Evolutionary conservation across 441 rosid genomes (phyloP).

Genomic region (Macaranga tanarius): DNA sequence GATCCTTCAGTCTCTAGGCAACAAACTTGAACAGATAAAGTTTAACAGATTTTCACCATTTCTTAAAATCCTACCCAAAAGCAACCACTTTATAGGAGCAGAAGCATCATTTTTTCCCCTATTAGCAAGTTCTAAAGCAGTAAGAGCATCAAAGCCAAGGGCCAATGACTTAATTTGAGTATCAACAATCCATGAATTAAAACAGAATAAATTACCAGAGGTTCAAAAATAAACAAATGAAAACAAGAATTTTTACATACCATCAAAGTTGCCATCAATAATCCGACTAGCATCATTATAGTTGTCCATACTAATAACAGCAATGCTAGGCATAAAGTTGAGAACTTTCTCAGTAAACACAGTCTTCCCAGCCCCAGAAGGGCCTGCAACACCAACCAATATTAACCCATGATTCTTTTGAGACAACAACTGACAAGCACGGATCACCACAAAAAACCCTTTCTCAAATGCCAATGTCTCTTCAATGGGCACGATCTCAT

Average conservation of each 20-base stretch:
- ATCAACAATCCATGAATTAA: neutral
- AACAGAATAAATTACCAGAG: neutral
- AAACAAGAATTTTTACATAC: conserved; percentile 30
- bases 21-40: no score
- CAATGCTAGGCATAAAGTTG: conserved; percentile 90
- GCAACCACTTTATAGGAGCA: no score
- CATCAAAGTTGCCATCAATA: conserved; percentile 95
- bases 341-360: conserved; percentile 87
- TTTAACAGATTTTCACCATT: no score
- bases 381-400: conserved; percentile 94
- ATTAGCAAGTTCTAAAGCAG: no score
- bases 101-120: no score
- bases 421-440: conserved; percentile 85
- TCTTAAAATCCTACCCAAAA: no score
- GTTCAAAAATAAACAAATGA: neutral
- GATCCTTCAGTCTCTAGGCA: no score
- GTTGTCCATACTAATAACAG: conserved; percentile 88
- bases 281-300: conserved; percentile 87
- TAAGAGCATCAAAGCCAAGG: no score
- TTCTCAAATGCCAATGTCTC: conserved; percentile 84
- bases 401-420: conserved; percentile 88
- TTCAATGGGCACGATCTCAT: conserved; percentile 75
- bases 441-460: conserved; percentile 92
- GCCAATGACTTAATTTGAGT: no score
- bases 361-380: conserved; percentile 98